These are phyloP conservation scores for Scolecobasidium constrictum DNA, from an alignment of 2,329 filamentous ascomycete genomes.

Conservation along the genomic window DNA sequence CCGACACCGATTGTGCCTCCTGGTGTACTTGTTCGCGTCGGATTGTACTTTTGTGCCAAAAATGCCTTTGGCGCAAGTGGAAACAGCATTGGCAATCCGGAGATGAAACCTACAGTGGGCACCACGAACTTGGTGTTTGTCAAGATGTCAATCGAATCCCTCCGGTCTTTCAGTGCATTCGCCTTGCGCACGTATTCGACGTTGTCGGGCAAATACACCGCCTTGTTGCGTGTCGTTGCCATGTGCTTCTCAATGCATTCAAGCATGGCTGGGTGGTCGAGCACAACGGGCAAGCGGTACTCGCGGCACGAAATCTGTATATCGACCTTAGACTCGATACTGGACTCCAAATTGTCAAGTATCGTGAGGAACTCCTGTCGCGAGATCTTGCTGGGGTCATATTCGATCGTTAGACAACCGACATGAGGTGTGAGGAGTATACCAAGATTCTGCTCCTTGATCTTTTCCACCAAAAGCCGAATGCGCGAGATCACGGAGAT, in stretches of 20 bases:
- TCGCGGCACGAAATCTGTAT: conserved; percentile 32
- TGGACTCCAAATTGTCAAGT: conserved; percentile 26
- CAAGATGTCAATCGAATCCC: conserved; percentile 22
- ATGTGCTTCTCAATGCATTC: conserved; percentile 19
- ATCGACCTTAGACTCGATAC: conserved; percentile 27
- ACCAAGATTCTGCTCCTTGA: neutral
- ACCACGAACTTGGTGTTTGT: conserved; percentile 24
- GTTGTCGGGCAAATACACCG: conserved; percentile 21
- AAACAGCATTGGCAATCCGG: conserved; percentile 24
- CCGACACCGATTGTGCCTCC: conserved; percentile 27
- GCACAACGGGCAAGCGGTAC: conserved; percentile 35
- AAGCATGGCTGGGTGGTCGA: conserved; percentile 22
- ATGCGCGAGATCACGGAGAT: conserved; percentile 5
- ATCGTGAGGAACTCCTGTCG: conserved; percentile 26
- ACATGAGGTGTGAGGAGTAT: conserved; percentile 22
- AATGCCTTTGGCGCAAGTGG: conserved; percentile 14
- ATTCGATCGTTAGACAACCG: conserved; percentile 24
- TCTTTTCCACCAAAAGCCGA: conserved; percentile 3
- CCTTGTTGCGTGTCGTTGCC: conserved; percentile 18
- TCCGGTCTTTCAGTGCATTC: conserved; percentile 24
- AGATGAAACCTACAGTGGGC: conserved; percentile 26
- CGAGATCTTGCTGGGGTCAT: conserved; percentile 29
- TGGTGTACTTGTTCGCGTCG: conserved; percentile 25
- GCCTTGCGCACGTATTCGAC: conserved; percentile 20
- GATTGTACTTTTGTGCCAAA: conserved; percentile 22